Percentiles rank a stretch among this genome's conserved stretches.
Conservation (phyloP, 805 yeast genomes). For the Isabelozyma heimii region DNA sequence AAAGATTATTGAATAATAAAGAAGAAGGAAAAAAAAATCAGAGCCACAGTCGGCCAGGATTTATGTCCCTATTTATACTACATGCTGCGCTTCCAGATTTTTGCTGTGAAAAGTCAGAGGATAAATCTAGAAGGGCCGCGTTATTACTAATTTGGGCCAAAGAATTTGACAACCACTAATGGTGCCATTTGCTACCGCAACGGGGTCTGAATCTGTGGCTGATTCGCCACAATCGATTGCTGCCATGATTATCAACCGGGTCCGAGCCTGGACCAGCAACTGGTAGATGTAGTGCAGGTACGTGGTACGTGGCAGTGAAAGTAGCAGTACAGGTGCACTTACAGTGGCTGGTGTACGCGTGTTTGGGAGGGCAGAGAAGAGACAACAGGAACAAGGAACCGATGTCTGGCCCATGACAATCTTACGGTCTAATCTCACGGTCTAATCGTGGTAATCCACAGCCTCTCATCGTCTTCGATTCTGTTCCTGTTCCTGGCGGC, state of each 20-base stretch:
- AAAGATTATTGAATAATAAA: neutral
- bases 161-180: neutral
- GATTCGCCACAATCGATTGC: neutral
- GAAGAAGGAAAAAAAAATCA: neutral
- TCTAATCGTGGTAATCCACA: too few relatives aligned
- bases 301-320: too few relatives aligned
- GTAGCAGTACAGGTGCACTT: too few relatives aligned
- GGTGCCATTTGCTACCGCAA: neutral
- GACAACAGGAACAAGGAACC: too few relatives aligned
- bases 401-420: too few relatives aligned
- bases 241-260: neutral
- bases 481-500: too few relatives aligned
- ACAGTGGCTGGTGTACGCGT: too few relatives aligned
- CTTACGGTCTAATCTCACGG: too few relatives aligned
- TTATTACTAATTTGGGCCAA: constrained; percentile 6
- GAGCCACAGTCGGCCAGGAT: neutral
- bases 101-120: constrained; percentile 1
- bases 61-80: constrained; percentile 1
- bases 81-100: neutral
- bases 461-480: too few relatives aligned
- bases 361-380: too few relatives aligned
- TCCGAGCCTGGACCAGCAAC: neutral
- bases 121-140: constrained; percentile 10
- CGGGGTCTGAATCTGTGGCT: neutral
- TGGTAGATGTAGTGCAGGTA: too few relatives aligned